Conservation (phyloP, 2,329 filamentous ascomycete species). For the Fusarium gaditjirri region DNA sequence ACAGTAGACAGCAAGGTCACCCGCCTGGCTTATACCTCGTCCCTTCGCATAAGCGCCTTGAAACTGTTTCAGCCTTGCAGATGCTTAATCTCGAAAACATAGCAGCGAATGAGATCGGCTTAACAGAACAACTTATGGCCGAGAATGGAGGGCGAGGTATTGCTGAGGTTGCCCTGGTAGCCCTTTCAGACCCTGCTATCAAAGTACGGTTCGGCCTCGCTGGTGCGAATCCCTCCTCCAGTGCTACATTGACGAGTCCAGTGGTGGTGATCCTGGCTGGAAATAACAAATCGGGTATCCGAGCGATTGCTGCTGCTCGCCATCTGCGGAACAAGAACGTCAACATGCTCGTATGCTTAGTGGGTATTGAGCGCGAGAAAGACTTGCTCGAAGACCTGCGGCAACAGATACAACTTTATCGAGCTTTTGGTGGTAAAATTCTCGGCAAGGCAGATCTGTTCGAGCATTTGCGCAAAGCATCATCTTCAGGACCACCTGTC, state of each 20-base stretch:
- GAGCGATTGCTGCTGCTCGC: constrained; percentile 85
- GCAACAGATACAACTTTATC: constrained; percentile 85
- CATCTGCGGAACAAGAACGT: constrained; percentile 87
- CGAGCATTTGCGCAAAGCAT: constrained; percentile 64
- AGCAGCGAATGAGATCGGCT: constrained; percentile 84
- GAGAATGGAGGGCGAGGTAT: constrained; percentile 92
- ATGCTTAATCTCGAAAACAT: constrained; percentile 95
- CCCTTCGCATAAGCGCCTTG: constrained; percentile 66
- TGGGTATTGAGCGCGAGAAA: constrained; percentile 84
- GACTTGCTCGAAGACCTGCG: constrained; percentile 83
- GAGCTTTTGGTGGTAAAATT: constrained; percentile 82
- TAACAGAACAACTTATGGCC: constrained; percentile 89
- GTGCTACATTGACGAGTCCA: constrained; percentile 47
- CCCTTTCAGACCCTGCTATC: constrained; percentile 71
- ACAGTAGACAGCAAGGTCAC: constrained; percentile 49
- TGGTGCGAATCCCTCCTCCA: constrained; percentile 50
- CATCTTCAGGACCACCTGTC: constrained; percentile 53
- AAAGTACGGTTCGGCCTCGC: constrained; percentile 62
- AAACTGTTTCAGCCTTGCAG: constrained; percentile 77
- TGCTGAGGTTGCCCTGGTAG: constrained; percentile 80
- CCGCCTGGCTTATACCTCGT: constrained; percentile 63
- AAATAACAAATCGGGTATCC: constrained; percentile 90
- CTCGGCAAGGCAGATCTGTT: constrained; percentile 70
- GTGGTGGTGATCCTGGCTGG: constrained; percentile 83
- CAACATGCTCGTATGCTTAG: constrained; percentile 83